Evolutionary conservation across 352 stramenopile species (phyloP).

Genomic region (Aphanomyces cochlioides): DNA sequence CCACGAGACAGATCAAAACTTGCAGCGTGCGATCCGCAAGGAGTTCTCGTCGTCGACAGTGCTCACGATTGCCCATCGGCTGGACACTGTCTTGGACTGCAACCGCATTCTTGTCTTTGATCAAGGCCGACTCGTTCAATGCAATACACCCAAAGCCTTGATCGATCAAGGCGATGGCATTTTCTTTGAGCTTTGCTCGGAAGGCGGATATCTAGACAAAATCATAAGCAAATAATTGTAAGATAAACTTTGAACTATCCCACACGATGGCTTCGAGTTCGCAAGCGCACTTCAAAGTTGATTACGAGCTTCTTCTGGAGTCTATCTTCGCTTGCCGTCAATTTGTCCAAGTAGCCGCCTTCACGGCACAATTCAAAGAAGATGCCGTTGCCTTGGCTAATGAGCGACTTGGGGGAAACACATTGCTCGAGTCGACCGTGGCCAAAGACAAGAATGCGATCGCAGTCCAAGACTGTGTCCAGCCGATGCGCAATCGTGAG

Average conservation of each 20-base stretch:
- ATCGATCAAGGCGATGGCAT: constrained; percentile 37
- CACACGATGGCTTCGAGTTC: too few species aligned
- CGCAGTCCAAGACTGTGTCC: too few species aligned
- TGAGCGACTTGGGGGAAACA: too few species aligned
- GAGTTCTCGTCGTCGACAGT: constrained; percentile 93
- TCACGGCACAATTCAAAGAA: too few species aligned
- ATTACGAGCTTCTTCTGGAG: too few species aligned
- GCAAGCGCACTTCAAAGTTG: too few species aligned
- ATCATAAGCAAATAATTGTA: background rate
- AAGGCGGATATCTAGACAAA: constrained; percentile 33
- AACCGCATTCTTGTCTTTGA: constrained; percentile 81
- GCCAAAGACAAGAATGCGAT: too few species aligned
- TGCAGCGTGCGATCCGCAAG: constrained; percentile 88
- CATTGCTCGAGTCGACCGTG: too few species aligned
- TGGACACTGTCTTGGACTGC: constrained; percentile 95
- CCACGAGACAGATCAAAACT: constrained; percentile 82
- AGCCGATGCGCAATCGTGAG: too few species aligned
- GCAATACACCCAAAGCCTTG: constrained; percentile 71
- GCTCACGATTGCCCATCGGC: constrained; percentile 95
- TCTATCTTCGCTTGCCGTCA: too few species aligned
- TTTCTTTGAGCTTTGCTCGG: constrained; percentile 37
- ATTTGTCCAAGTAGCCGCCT: too few species aligned
- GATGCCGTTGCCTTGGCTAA: too few species aligned
- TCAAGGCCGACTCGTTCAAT: constrained; percentile 54
- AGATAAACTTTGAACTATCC: background rate